Evolutionary conservation across 768 basidiomycete species (phyloP), one percentile per base, ranked within the genome.

Genomic region (Holtermanniella nyarrowii): DNA sequence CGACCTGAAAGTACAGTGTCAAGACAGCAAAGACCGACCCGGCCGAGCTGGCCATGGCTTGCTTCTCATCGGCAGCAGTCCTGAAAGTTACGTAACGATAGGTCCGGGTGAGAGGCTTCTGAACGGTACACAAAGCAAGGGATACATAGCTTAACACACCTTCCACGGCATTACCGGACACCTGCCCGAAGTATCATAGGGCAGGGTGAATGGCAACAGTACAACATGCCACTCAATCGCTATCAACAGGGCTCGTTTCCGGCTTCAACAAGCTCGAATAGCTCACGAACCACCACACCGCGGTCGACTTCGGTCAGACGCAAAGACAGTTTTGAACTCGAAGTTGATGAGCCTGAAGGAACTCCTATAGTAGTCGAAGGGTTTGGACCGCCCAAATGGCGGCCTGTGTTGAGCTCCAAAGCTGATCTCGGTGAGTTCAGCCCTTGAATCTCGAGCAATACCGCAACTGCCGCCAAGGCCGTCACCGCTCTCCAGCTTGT

Each of bases 351-450:
- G 16, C 10, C 31, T 40, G 18, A 58, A 49, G 25, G 44, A 46
- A 2, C 18, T 53, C 18, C 40, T 56, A 54, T 54, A 26, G 61
- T 58, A 18, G 55, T 68, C 2, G 63, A 66, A 48, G 57, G 62
- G 24, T 65, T 66, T 54, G 52, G 54, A 37, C 65, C 68, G 4
- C 68, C 68, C 21, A 56, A 50, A 49, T 69, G 68, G 68, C 50
- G 65, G 45, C 61, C 65, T 2, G 61, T 66, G 1, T 46, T 69
- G 18, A 66, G 59, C 27, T 43, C 45, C 23, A 49, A 60, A 44
- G 63, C 60, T 5, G 68, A 69, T 54, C 48, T 69, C 0, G 68
- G 68, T 69, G 49, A 50, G 58, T 57, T 3, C 13, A 46, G n/a
- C 22, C 42, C 22, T 7, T 7, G 16, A 37, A n/a, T 40, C 12